phyloP scores from a whole-genome alignment of 192 early-diverging fungal genomes.

The Globomyces pollinis-pini region DNA sequence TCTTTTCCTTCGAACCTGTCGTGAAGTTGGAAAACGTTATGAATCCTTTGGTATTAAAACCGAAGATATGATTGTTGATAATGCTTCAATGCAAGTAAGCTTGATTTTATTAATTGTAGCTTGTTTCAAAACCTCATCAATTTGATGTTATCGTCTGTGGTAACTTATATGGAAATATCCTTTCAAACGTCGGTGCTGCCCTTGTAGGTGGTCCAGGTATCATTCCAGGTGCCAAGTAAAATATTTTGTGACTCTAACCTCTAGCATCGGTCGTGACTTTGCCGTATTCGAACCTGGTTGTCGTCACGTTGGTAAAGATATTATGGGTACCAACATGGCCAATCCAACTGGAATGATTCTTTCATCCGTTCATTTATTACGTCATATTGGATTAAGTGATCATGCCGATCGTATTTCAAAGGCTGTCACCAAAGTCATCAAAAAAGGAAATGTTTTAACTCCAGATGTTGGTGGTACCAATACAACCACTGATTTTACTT shows the following conservation, averaged over 20 bases:
- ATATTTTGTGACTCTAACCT: too few species aligned
- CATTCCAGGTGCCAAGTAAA: constrained; percentile 95
- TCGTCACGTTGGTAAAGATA: constrained; percentile 96
- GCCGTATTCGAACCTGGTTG: constrained; percentile 98
- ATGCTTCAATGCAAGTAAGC: constrained; percentile 88
- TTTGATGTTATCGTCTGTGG: constrained; percentile 99
- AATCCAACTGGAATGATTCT: constrained; percentile 93
- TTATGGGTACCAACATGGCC: constrained; percentile 83
- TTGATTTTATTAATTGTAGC: constrained; percentile 25
- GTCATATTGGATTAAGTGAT: constrained; percentile 83
- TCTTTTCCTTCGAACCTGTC: constrained; percentile 93
- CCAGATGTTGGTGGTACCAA: constrained; percentile 82
- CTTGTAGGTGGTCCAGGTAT: constrained; percentile 94
- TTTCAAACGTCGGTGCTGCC: constrained; percentile 96
- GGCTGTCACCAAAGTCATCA: constrained; percentile 84
- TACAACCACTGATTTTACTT: constrained; percentile 91
- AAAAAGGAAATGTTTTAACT: constrained; percentile 65
- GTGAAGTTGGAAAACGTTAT: constrained; percentile 92
- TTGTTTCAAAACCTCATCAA: constrained; percentile 94
- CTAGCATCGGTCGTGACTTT: constrained; percentile 93
- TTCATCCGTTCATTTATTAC: constrained; percentile 91
- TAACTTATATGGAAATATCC: constrained; percentile 99
- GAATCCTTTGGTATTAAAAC: constrained; percentile 80
- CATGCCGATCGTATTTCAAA: constrained; percentile 86
- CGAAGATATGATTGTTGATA: constrained; percentile 99